A percentile compares a stretch with the other conserved stretches of the same genome.
These are phyloP conservation scores for Euphorbia lathyris DNA, from an alignment of 345 rosid genomes.

Conservation along the genomic window DNA sequence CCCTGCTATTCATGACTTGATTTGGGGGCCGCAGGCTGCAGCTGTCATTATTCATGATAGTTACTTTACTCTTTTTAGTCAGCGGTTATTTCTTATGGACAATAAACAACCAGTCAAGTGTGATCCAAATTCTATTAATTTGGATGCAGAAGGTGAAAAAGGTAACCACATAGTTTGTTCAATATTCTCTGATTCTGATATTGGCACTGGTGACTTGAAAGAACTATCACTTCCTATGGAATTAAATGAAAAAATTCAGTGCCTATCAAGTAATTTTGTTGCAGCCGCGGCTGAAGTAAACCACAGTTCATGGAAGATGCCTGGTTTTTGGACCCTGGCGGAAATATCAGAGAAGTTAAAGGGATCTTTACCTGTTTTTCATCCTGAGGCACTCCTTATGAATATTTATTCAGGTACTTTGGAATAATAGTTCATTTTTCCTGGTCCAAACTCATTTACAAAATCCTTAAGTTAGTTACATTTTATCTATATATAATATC, in stretches of 20 bases:
- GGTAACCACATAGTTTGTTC: slow-evolving; percentile 24
- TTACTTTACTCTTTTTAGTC: slow-evolving; percentile 57
- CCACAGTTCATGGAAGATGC: slow-evolving; percentile 28
- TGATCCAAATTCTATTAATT: slow-evolving; percentile 18
- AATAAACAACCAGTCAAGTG: slow-evolving; percentile 27
- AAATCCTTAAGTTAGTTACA: too few species aligned
- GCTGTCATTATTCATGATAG: slow-evolving; percentile 55
- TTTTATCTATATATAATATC: background rate
- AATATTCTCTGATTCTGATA: slow-evolving; percentile 34
- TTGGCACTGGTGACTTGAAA: slow-evolving; percentile 14
- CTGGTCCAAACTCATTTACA: background rate
- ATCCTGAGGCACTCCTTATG: slow-evolving; percentile 65
- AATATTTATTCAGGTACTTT: slow-evolving; percentile 75
- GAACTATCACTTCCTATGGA: slow-evolving; percentile 25
- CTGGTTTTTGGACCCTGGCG: slow-evolving; percentile 47
- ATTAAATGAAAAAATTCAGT: slow-evolving; percentile 24
- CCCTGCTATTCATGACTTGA: slow-evolving; percentile 48
- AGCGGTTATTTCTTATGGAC: slow-evolving; percentile 47
- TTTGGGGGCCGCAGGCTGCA: slow-evolving; percentile 63
- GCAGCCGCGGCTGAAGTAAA: slow-evolving; percentile 29
- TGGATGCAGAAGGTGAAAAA: slow-evolving; percentile 25
- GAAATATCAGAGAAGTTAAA: slow-evolving; percentile 51
- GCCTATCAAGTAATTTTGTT: slow-evolving; percentile 25
- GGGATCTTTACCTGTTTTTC: slow-evolving; percentile 65
- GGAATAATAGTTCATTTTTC: background rate